phyloP scores from a whole-genome alignment of 2,329 filamentous ascomycete species.

The Lecanosticta acicola region DNA sequence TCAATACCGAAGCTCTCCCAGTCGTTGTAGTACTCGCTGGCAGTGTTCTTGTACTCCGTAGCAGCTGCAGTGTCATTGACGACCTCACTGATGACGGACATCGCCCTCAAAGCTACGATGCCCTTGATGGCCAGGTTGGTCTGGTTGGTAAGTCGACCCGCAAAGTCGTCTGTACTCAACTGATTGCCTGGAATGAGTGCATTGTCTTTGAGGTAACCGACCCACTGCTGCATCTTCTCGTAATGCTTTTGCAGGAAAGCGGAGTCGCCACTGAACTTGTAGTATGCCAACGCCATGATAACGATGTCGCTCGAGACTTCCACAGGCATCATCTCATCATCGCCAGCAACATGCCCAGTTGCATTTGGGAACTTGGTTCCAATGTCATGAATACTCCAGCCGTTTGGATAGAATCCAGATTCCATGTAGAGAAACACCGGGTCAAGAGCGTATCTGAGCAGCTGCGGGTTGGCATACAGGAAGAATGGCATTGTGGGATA shows the following conservation, averaged over 20 bases:
- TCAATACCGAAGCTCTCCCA: slow-evolving; percentile 9
- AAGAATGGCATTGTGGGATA: slow-evolving; percentile 28
- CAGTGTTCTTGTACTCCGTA: neutral
- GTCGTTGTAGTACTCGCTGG: slow-evolving; percentile 1
- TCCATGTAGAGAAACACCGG: slow-evolving; percentile 21
- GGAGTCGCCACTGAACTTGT: slow-evolving; percentile 49
- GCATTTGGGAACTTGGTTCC: slow-evolving; percentile 21
- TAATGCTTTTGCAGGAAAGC: slow-evolving; percentile 45
- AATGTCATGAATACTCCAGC: slow-evolving; percentile 21
- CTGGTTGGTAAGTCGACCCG: slow-evolving; percentile 46
- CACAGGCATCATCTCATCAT: slow-evolving; percentile 47
- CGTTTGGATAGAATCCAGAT: slow-evolving; percentile 17
- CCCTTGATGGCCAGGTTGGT: slow-evolving; percentile 32
- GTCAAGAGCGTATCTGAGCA: slow-evolving; percentile 12
- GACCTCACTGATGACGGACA: slow-evolving; percentile 13
- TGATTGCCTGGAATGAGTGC: slow-evolving; percentile 51
- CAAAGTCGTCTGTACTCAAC: slow-evolving; percentile 52
- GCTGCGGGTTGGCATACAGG: slow-evolving; percentile 18
- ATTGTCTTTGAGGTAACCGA: slow-evolving; percentile 46
- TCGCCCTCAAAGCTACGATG: slow-evolving; percentile 31
- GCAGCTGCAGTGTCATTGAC: neutral
- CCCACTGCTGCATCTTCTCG: slow-evolving; percentile 49
- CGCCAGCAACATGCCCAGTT: slow-evolving; percentile 21
- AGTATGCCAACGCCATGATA: slow-evolving; percentile 52
- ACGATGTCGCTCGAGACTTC: slow-evolving; percentile 47